Conservation (phyloP, 2,329 filamentous ascomycete genomes). For the Xylariaceae sp. region DNA sequence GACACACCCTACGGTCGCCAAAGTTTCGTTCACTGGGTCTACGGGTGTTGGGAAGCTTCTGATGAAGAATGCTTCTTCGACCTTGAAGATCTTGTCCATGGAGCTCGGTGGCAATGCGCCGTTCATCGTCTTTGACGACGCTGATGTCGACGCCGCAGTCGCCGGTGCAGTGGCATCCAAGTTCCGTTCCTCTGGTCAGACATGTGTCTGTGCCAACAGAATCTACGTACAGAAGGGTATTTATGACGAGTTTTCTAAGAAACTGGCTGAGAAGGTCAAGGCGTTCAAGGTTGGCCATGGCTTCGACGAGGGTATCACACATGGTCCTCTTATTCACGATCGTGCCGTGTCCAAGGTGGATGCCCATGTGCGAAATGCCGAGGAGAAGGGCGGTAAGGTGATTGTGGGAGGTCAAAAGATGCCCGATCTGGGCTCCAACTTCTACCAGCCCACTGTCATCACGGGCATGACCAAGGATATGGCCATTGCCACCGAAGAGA, state of each 20-base stretch:
- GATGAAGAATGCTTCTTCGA: slow-evolving; percentile 84
- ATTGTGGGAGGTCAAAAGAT: slow-evolving; percentile 71
- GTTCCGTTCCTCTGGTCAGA: slow-evolving; percentile 93
- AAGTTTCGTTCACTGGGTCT: slow-evolving; percentile 91
- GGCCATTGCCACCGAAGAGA: slow-evolving; percentile 83
- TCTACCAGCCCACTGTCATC: slow-evolving; percentile 86
- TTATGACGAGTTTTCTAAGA: slow-evolving; percentile 69
- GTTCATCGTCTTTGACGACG: slow-evolving; percentile 95
- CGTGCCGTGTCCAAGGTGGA: slow-evolving; percentile 78
- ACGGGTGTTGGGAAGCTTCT: slow-evolving; percentile 67
- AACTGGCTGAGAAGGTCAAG: slow-evolving; percentile 68
- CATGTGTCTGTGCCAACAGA: slow-evolving; percentile 86
- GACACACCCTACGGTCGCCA: slow-evolving; percentile 71
- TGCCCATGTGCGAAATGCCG: slow-evolving; percentile 74
- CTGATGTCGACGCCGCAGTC: slow-evolving; percentile 81
- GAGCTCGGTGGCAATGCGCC: slow-evolving; percentile 94
- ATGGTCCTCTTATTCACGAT: slow-evolving; percentile 81
- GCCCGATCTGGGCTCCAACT: slow-evolving; percentile 74
- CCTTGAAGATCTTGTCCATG: slow-evolving; percentile 78
- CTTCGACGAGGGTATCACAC: slow-evolving; percentile 66
- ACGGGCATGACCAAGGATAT: slow-evolving; percentile 82
- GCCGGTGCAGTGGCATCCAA: slow-evolving; percentile 80
- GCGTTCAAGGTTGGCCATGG: slow-evolving; percentile 73
- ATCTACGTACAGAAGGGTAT: slow-evolving; percentile 75
- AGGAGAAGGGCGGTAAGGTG: slow-evolving; percentile 71